Evolutionary conservation across 257 asterid genomes (phyloP).

Genomic region (Nicotiana tomentosiformis): DNA sequence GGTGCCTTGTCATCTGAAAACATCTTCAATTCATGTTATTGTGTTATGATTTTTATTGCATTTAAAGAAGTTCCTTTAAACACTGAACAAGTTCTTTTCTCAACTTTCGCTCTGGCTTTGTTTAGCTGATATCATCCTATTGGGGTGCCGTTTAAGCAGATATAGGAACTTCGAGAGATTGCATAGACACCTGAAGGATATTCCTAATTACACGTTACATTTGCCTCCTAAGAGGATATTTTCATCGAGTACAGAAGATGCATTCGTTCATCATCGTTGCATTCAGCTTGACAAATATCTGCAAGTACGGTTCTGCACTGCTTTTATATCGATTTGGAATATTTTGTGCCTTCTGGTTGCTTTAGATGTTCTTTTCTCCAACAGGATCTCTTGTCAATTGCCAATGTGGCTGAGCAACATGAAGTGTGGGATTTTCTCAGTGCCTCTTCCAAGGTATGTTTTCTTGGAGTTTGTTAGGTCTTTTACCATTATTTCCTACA

Average conservation of each 20-base stretch:
- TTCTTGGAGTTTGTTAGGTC: conserved; percentile 8
- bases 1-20: not conserved
- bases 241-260: conserved; percentile 95
- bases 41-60: not conserved
- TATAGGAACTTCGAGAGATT: conserved; percentile 94
- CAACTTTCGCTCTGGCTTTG: conserved; percentile 10
- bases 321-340: conserved; percentile 6
- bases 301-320: conserved; percentile 47
- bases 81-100: conserved; percentile 11
- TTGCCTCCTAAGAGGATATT: conserved; percentile 99
- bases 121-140: conserved; percentile 15
- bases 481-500: not conserved
- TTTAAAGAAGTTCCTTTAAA: not conserved
- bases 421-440: conserved; percentile 99
- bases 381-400: conserved; percentile 93
- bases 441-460: conserved; percentile 77
- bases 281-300: conserved; percentile 95
- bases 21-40: not conserved
- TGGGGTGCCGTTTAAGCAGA: conserved; percentile 36
- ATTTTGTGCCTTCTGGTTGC: conserved; percentile 9
- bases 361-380: conserved; percentile 23
- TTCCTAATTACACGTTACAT: conserved; percentile 85
- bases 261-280: conserved; percentile 97
- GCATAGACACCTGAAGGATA: conserved; percentile 91
- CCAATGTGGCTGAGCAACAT: conserved; percentile 98